Percentiles rank a stretch among this genome's conserved stretches.
Conservation (phyloP, 768 basidiomycete genomes). For the Cyclocybe aegerita region DNA sequence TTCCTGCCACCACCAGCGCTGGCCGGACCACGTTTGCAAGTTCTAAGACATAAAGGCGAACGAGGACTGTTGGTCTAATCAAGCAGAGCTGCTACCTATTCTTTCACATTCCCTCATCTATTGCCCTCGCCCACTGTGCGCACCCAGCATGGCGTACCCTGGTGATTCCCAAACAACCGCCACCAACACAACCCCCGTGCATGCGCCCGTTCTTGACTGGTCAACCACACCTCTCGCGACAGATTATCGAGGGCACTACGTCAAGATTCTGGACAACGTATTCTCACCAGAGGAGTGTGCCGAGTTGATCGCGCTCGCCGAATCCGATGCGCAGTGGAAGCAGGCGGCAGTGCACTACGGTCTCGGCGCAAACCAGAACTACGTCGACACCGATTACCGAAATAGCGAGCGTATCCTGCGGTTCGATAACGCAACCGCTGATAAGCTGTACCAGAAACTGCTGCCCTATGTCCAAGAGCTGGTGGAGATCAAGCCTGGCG, state of each 20-base stretch:
- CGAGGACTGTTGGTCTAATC: too few species aligned
- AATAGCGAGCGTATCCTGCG: conserved; percentile 39
- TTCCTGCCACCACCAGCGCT: too few species aligned
- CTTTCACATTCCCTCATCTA: too few species aligned
- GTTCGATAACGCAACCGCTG: conserved; percentile 32
- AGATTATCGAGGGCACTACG: conserved; percentile 36
- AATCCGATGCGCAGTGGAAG: conserved; percentile 33
- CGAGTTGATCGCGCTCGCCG: conserved; percentile 34
- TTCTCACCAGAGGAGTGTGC: conserved; percentile 42
- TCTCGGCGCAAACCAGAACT: conserved; percentile 22
- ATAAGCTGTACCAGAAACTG: conserved; percentile 34
- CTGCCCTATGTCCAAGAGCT: conserved; percentile 38
- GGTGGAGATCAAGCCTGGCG: conserved; percentile 27
- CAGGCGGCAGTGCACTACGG: conserved; percentile 35
- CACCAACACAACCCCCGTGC: too few species aligned
- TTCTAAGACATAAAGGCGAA: too few species aligned
- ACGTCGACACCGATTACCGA: conserved; percentile 36
- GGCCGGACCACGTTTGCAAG: too few species aligned
- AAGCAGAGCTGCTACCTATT: too few species aligned
- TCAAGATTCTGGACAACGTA: conserved; percentile 41
- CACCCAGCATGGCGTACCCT: too few species aligned
- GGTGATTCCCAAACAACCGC: too few species aligned
- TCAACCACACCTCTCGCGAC: conserved; percentile 30
- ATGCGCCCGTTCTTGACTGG: conserved; percentile 35
- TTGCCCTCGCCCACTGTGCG: too few species aligned